Base-by-base conservation (phyloP, 345 rosid genomes). In the Eucalyptus dawsonii region DNA sequence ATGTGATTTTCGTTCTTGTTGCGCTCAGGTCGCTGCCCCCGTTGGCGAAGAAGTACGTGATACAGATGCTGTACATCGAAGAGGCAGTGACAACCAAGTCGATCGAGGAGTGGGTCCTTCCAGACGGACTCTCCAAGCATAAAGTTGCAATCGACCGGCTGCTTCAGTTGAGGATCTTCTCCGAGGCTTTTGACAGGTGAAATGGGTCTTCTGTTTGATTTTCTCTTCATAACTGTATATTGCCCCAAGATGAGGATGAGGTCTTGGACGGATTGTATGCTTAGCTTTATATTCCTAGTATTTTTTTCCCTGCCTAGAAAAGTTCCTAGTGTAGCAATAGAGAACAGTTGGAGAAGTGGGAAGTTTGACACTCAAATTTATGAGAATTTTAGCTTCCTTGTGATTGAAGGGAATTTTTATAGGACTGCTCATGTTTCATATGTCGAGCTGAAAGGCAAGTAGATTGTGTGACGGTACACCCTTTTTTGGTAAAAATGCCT, bases 11-110 rank as follows among this genome's bases (percentile, higher is more conserved):
- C 34, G 72, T 22, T 72, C 11, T 86, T 83, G 62, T n/a, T 58
- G 31, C 85, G 65, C 19, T 88, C 89, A 97, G 99, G 97, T 98
- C 99, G 34, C 45, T 97, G 90, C 98, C 98, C 5, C 99, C 99
- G 29, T 92, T 98, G 29, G 99, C 97, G 12, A 98, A 98, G 99
- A 97, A 95, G 90, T 96, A 98, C 90, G 99, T 96, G 88, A 81
- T 97, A 34, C 95, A 95, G 90, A 92, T 96, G 94, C 76, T 97
- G 88, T 98, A 91, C 94, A 91, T 93, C 50, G 94, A 95, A 80
- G 94, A 91, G 88, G 90, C 96, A 2, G 91, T 98, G 12, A 86
- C 94, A 11, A 93, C 94, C 86, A 94, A 92, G 91, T 88, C 89
- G 90, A 87, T 98, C 90, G 95, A 95, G 89, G 98, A 96, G 81